Evolutionary conservation across 1,139 yeast genomes (phyloP), one percentile per base, ranked within the genome.

Genomic region (Nadsonia commutata): DNA sequence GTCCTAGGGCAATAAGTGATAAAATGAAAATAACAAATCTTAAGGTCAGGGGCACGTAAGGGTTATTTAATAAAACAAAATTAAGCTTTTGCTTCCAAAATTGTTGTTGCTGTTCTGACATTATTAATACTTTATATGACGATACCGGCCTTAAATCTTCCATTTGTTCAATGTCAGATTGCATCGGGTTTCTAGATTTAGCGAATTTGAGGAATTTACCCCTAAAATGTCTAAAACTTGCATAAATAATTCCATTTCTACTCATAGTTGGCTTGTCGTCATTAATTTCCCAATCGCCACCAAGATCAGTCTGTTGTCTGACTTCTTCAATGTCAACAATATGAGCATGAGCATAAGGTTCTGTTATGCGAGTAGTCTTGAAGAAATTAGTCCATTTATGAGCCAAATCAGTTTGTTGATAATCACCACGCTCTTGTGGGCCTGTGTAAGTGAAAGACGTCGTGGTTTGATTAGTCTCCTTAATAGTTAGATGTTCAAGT

Each of bases 11-110:
- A 20, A 49, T 48, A 5, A 54, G 50, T 1, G 62, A 57, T 3
- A 58, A 49, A 31, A 76, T 59, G 39, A 84, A 70, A 41, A 82
- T 83, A 43, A 80, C 66, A 2, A 84, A 63, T 49, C 97, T 68
- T 50, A 88, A 70, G 16, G 82, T 70, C 42, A 90, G 66, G 1
- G 96, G 96, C 7, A 86, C 70, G 52, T 82, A 76, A 13, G 94
- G 93, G 57, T 82, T 84, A 51, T 77, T 76, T 45, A 84, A 70
- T 40, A 86, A 66, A 17, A 80, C 64, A 40, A 77, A 66, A 45
- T 67, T 67, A 18, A 84, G 54, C 21, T 72, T 68, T 2, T 93
- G 88, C 45, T 71, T 65, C 72, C 83, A 73, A 51, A 76, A 76
- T 42, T 74, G 76, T 47, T 58, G 47, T 1, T 58, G 49, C 37